Evolutionary conservation across 2,329 filamentous ascomycete species (phyloP), one percentile per base, ranked within the genome.

Genomic region (Acephala macrosclerotiorum): DNA sequence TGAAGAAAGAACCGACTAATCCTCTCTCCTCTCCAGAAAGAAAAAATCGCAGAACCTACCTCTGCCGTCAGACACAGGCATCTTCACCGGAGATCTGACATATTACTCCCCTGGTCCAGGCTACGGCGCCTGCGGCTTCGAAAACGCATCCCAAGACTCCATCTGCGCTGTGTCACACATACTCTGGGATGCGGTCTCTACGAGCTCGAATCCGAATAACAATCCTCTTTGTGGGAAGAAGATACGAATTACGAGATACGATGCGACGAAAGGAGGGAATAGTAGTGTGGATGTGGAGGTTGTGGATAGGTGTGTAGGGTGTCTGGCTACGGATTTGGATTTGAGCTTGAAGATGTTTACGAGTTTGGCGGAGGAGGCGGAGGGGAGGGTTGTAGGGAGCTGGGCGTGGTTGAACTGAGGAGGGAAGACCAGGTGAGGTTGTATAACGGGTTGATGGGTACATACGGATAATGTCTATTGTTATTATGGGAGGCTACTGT

Each of bases 101-200:
- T 94, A 89, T 79, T 94, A 91, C 76, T 79, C 81, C 20, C 86
- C 90, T 0, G 81, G 78, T 11, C 86, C 89, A n/a, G 81, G 78
- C 3, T 81, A 92, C 3, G 91, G 92, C 14, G 88, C 91, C 0
- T 95, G 92, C 75, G 92, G 91, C 5, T 77, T 84, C 36, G 82
- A 78, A 1, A 87, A 85, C 61, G 77, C 75, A 1, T 80, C 82
- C 8, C 77, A 76, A 8, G 89, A 93, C 64, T 74, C 83, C 64
- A 85, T 94, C 47, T 89, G 86, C 40, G 86, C 92, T 0, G 83
- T 95, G 0, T 90, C 89, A 1, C 85, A 89, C 72, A 74, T 83
- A n/a, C 75, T 91, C 4, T 95, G 87, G 74, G 91, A 94, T 75
- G 83, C 86, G 0, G 81, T 81, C 0, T 78, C 80, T 57, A 79